These are phyloP conservation scores for Dryas integrifolia DNA, from an alignment of 331 rosid genomes.

Conservation along the genomic window DNA sequence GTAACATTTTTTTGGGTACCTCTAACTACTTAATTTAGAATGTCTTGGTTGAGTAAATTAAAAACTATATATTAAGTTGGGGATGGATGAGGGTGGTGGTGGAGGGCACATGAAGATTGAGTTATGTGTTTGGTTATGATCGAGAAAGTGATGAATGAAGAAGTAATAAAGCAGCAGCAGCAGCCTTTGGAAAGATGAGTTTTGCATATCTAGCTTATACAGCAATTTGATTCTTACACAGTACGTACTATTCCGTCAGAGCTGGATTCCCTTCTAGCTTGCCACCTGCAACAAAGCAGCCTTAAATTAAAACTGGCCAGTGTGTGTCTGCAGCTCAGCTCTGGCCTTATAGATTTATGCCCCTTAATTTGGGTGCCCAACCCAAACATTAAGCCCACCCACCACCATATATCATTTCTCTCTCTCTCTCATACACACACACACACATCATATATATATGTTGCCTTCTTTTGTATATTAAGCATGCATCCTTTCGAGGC, in stretches of 20 bases:
- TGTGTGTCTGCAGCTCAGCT: neutral
- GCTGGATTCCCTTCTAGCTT: slow-evolving; percentile 35
- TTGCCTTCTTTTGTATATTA: no score
- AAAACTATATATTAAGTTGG: neutral
- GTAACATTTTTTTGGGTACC: no score
- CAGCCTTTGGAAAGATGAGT: slow-evolving; percentile 43
- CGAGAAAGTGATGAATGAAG: slow-evolving; percentile 43
- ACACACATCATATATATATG: no score
- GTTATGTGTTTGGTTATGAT: slow-evolving; percentile 38
- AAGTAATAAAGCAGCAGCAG: slow-evolving; percentile 17
- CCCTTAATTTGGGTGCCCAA: no score
- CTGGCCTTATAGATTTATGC: no score
- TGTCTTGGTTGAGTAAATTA: no score
- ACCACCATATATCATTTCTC: no score
- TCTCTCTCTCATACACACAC: no score
- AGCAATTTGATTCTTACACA: slow-evolving; percentile 41
- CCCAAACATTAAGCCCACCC: no score
- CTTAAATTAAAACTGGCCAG: slow-evolving; percentile 20
- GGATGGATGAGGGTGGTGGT: slow-evolving; percentile 19
- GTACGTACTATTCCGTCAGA: slow-evolving; percentile 26
- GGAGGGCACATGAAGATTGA: slow-evolving; percentile 42
- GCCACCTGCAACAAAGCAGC: slow-evolving; percentile 6
- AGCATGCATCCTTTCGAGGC: neutral
- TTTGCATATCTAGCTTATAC: slow-evolving; percentile 25
- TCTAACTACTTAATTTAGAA: no score